Evolutionary conservation across 202 grass and related monocot species (phyloP).

Genomic region (Carex arenaria): DNA sequence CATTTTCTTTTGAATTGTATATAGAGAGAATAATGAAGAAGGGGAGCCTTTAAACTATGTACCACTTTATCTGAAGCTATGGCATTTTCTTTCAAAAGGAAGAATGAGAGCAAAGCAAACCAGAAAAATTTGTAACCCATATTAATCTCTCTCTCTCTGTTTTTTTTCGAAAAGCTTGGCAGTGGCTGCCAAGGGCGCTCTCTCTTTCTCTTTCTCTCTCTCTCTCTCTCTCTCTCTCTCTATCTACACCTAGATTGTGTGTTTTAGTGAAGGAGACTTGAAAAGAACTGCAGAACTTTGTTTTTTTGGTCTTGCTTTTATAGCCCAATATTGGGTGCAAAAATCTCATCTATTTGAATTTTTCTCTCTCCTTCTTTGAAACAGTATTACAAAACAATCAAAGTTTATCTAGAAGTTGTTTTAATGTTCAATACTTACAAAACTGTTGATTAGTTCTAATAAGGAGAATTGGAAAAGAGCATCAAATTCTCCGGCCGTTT

Average conservation of each 20-base stretch:
- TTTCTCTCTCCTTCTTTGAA: not conserved
- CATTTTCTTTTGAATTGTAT: not conserved
- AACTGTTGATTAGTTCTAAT: not conserved
- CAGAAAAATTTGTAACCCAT: not conserved
- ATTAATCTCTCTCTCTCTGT: not conserved
- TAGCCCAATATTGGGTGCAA: not conserved
- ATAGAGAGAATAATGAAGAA: not conserved
- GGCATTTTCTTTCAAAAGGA: slow-evolving; percentile 17
- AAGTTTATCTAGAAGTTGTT: no score
- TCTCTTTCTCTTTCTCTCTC: no score
- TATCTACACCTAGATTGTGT: not conserved
- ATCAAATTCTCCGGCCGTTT: not conserved
- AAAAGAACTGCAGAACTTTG: no score
- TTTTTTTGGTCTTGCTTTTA: not conserved
- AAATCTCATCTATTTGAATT: not conserved
- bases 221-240: not conserved
- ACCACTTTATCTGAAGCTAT: slow-evolving; percentile 5
- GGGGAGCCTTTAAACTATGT: not conserved
- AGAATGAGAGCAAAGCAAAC: slow-evolving; percentile 19
- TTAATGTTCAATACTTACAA: no score
- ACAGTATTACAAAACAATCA: no score
- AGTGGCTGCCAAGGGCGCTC: no score
- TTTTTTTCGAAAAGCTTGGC: no score
- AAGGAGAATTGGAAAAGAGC: not conserved
- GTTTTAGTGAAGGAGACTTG: no score